A percentile compares a stretch with the other conserved stretches of the same genome.
Evolutionary conservation across 2,329 filamentous ascomycete species (phyloP).

Genomic region (Paramyrothecium roridum): DNA sequence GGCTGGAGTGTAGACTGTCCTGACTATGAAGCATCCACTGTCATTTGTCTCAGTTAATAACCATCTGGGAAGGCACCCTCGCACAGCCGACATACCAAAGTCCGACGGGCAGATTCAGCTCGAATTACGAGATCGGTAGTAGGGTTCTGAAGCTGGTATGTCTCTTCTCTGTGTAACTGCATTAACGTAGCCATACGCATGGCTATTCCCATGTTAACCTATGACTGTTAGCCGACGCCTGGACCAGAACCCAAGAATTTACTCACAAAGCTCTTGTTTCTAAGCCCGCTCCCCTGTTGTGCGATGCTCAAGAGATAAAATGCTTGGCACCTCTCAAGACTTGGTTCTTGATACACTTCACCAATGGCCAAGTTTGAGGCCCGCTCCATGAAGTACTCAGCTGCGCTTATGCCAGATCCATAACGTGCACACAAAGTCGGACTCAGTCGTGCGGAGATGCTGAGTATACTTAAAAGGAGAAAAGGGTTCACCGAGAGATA

Average conservation of each 20-base stretch:
- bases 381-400: conserved; percentile 51
- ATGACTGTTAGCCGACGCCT: neutral
- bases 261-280: conserved; percentile 52
- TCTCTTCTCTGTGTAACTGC: conserved; percentile 54
- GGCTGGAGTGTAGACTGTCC: conserved; percentile 54
- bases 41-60: neutral
- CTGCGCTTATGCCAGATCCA: conserved; percentile 47
- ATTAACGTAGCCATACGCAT: conserved; percentile 54
- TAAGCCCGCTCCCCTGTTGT: conserved; percentile 53
- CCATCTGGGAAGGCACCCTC: neutral
- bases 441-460: conserved; percentile 54
- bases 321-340: conserved; percentile 53
- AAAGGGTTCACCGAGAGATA: conserved; percentile 50
- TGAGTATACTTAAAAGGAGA: conserved; percentile 51
- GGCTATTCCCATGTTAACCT: conserved; percentile 56
- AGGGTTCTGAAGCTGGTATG: conserved; percentile 40
- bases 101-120: conserved; percentile 54
- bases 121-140: conserved; percentile 42
- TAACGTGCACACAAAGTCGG: conserved; percentile 44
- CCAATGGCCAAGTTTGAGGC: conserved; percentile 43
- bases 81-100: conserved; percentile 38
- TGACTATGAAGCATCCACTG: conserved; percentile 60
- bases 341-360: conserved; percentile 51
- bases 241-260: neutral
- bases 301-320: conserved; percentile 58